These are phyloP conservation scores for Talaromyces adpressus DNA, from an alignment of 495 filamentous ascomycete genomes.

Conservation along the genomic window DNA sequence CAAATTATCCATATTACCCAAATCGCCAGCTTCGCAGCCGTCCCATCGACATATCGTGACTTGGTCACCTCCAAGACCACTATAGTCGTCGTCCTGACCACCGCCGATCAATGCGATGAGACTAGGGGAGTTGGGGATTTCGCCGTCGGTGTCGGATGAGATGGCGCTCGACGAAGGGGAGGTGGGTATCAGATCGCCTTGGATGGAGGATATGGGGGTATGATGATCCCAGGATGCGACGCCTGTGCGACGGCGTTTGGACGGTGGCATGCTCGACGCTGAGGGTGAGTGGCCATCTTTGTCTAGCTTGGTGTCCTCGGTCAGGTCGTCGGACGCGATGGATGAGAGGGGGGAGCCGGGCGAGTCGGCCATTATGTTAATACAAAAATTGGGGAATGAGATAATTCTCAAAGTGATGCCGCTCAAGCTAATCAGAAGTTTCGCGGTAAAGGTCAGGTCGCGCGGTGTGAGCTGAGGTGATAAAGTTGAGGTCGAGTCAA, in stretches of 20 bases:
- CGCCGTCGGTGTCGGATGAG: conserved; percentile 81
- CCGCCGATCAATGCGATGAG: conserved; percentile 40
- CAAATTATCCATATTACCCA: conserved; percentile 88
- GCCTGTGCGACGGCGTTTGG: conserved; percentile 46
- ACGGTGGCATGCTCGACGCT: conserved; percentile 39
- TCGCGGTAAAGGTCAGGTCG: not conserved
- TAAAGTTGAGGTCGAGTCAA: conserved; percentile 4
- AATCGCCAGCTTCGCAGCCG: conserved; percentile 70
- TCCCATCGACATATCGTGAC: conserved; percentile 87
- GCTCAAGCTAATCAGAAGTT: not conserved
- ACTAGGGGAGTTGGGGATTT: conserved; percentile 50
- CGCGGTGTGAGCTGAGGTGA: not conserved
- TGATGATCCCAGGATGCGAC: conserved; percentile 42
- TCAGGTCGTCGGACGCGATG: conserved; percentile 40
- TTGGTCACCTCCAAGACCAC: conserved; percentile 70
- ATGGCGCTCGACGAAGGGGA: conserved; percentile 49
- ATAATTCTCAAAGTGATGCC: not conserved
- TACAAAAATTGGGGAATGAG: not conserved
- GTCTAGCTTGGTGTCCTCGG: conserved; percentile 40
- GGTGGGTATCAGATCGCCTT: conserved; percentile 32
- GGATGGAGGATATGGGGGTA: conserved; percentile 37
- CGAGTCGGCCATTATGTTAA: conserved; percentile 37
- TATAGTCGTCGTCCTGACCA: conserved; percentile 67
- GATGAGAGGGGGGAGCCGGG: conserved; percentile 46
- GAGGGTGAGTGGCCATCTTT: conserved; percentile 30